A percentile compares a stretch with the other conserved stretches of the same genome.
These are phyloP conservation scores for Trichoderma semiorbis DNA, from an alignment of 2,329 filamentous ascomycete species.

Conservation along the genomic window DNA sequence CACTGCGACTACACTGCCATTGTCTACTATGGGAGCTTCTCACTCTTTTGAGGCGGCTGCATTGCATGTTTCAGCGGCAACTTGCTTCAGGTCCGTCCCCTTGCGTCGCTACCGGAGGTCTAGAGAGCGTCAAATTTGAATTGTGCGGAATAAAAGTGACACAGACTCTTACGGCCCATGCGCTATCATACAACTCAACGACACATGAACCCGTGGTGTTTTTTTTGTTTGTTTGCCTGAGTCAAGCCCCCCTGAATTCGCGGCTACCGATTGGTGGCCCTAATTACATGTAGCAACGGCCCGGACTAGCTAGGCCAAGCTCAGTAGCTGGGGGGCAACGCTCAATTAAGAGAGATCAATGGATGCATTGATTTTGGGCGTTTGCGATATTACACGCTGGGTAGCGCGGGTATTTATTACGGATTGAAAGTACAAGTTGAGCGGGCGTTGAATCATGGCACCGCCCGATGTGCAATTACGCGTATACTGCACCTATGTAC, in stretches of 20 bases:
- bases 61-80: background rate
- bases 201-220: background rate
- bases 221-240: background rate
- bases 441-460: background rate
- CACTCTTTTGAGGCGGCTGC: background rate
- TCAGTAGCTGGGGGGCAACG: slow-evolving; percentile 6
- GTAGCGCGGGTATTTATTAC: background rate
- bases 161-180: background rate
- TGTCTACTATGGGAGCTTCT: background rate
- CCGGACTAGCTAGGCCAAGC: background rate
- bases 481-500: background rate
- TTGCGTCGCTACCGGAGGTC: background rate
- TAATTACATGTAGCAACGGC: background rate
- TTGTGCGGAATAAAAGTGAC: background rate
- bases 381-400: background rate
- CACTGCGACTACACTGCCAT: background rate
- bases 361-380: background rate
- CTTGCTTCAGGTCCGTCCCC: background rate
- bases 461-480: background rate
- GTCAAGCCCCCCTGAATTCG: background rate
- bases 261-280: slow-evolving; percentile 10
- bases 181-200: background rate
- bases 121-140: background rate
- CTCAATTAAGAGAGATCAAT: background rate
- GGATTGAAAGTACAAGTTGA: too few relatives aligned